phyloP scores from a whole-genome alignment of 805 yeast genomes.

The Yarrowia deformans region DNA sequence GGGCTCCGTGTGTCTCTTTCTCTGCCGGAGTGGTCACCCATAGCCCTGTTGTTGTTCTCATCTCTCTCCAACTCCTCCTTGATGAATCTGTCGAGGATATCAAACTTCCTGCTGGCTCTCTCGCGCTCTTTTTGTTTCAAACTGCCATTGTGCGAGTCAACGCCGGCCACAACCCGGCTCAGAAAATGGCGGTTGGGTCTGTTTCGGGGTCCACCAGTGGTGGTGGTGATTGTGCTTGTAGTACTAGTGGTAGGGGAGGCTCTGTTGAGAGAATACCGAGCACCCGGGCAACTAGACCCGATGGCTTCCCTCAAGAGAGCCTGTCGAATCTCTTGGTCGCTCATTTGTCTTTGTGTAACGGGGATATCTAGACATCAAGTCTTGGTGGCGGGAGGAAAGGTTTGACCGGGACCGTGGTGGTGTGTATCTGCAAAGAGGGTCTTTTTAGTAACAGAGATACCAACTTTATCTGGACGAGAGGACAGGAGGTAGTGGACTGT shows the following conservation, averaged over 20 bases:
- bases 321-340: slow-evolving; percentile 34
- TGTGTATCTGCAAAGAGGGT: too few relatives aligned
- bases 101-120: slow-evolving; percentile 10
- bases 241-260: not conserved
- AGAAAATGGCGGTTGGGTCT: slow-evolving; percentile 16
- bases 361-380: slow-evolving; percentile 15
- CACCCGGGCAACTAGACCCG: not conserved
- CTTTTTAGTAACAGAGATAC: not conserved
- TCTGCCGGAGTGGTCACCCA: not conserved
- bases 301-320: slow-evolving; percentile 26
- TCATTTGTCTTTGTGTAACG: not conserved
- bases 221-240: too few relatives aligned
- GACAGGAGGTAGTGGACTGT: not conserved
- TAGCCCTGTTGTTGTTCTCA: not conserved
- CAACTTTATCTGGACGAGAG: not conserved
- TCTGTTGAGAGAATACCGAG: not conserved
- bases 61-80: slow-evolving; percentile 10
- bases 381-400: not conserved
- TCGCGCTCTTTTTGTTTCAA: slow-evolving; percentile 2
- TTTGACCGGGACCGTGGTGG: too few relatives aligned
- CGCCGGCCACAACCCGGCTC: slow-evolving; percentile 5
- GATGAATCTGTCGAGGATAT: slow-evolving; percentile 19
- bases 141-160: slow-evolving; percentile 13
- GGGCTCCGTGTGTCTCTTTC: not conserved
- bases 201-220: not conserved